Percentiles rank a stretch among this genome's conserved stretches.
These are phyloP conservation scores for Nemania abortiva DNA, from an alignment of 2,329 filamentous ascomycete species.

Conservation along the genomic window DNA sequence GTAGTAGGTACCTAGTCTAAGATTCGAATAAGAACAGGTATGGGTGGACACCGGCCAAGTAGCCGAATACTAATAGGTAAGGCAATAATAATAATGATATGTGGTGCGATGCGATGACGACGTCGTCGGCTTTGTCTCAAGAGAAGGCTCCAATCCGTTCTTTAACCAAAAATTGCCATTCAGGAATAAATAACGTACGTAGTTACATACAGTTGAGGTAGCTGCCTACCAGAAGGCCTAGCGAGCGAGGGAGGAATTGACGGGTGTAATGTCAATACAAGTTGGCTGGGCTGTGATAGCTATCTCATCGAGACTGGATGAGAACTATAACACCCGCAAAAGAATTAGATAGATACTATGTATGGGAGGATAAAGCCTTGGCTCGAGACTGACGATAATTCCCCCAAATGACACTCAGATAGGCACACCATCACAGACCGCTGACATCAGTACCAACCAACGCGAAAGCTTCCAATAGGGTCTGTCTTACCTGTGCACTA, in stretches of 20 bases:
- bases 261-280: not conserved
- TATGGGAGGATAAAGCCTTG: not conserved
- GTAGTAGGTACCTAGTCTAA: not conserved
- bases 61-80: not conserved
- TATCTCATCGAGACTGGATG: not conserved
- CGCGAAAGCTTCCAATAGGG: not conserved
- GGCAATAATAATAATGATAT: not conserved
- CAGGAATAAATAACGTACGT: not conserved
- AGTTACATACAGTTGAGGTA: not conserved
- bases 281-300: not conserved
- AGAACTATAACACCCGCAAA: slow-evolving; percentile 1
- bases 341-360: too few relatives aligned
- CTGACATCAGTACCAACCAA: slow-evolving; percentile 35
- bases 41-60: not conserved
- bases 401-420: slow-evolving; percentile 9
- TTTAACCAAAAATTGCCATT: not conserved
- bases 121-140: not conserved
- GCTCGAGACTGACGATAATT: not conserved
- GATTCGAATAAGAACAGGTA: not conserved
- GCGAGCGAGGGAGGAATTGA: not conserved
- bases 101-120: not conserved
- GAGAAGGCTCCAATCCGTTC: not conserved
- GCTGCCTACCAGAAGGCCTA: not conserved
- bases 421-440: slow-evolving; percentile 1
- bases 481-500: too few relatives aligned